Evolutionary conservation across 164 flowering plant genomes (phyloP).

Genomic region (Pachysandra terminalis): DNA sequence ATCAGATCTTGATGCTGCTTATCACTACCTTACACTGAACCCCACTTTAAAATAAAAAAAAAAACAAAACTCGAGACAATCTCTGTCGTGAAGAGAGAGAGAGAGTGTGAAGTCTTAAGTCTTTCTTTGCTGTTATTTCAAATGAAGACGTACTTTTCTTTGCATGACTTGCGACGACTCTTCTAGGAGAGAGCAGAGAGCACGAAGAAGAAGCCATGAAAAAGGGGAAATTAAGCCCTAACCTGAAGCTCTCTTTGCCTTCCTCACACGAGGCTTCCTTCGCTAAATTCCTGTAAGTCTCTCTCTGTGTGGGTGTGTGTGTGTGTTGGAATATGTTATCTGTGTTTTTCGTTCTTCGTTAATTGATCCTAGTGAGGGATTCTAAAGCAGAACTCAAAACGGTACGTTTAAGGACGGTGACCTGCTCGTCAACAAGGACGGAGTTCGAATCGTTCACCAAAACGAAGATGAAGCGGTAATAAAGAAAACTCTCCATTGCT

Average conservation of each 20-base stretch:
- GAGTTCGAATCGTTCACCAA: slow-evolving; percentile 74
- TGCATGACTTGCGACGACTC: slow-evolving; percentile 6
- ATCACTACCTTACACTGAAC: too few species aligned
- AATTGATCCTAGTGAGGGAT: background rate
- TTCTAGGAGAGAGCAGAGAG: background rate
- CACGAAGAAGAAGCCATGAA: slow-evolving; percentile 15
- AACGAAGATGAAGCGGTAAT: slow-evolving; percentile 53
- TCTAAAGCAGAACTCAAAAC: slow-evolving; percentile 55
- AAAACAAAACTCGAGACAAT: too few species aligned
- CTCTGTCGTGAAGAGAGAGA: too few species aligned
- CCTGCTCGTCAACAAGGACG: slow-evolving; percentile 85
- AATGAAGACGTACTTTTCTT: too few species aligned
- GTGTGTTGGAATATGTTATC: background rate
- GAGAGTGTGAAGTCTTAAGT: too few species aligned
- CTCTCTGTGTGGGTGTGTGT: background rate
- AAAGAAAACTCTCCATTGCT: too few species aligned
- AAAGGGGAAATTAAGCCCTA: slow-evolving; percentile 9
- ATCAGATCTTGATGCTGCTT: too few species aligned
- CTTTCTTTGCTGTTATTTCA: too few species aligned
- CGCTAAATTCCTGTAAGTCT: slow-evolving; percentile 64
- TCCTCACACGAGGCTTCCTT: slow-evolving; percentile 26
- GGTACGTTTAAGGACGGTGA: slow-evolving; percentile 95
- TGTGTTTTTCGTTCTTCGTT: background rate
- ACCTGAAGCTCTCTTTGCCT: slow-evolving; percentile 22
- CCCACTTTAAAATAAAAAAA: too few species aligned